A percentile compares a stretch with the other conserved stretches of the same genome.
These are phyloP conservation scores for Russula brevipes DNA, from an alignment of 768 basidiomycete genomes.

Conservation along the genomic window DNA sequence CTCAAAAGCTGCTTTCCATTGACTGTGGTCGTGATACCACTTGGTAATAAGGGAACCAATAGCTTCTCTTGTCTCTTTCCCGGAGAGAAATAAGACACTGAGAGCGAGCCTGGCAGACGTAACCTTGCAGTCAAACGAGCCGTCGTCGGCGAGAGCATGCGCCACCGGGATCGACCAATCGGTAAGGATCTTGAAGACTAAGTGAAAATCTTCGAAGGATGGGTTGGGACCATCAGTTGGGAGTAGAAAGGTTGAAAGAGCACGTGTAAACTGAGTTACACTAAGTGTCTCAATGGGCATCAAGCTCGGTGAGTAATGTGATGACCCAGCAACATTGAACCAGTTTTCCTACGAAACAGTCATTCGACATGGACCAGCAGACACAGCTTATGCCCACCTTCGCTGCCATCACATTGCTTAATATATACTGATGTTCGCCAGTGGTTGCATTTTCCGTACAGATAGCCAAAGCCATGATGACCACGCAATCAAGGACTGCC, in stretches of 20 bases:
- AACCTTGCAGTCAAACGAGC: slow-evolving; percentile 35
- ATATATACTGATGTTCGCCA: slow-evolving; percentile 4
- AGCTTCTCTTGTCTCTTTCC: slow-evolving; percentile 19
- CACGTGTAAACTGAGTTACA: slow-evolving; percentile 38
- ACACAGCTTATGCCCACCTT: slow-evolving; percentile 3
- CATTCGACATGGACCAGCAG: not conserved
- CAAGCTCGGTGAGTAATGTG: slow-evolving; percentile 41
- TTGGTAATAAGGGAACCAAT: slow-evolving; percentile 25
- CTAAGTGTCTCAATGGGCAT: slow-evolving; percentile 45
- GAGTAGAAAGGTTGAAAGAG: slow-evolving; percentile 33
- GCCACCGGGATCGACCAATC: slow-evolving; percentile 48
- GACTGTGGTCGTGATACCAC: slow-evolving; percentile 32
- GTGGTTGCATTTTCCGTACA: slow-evolving; percentile 49
- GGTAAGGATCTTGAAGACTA: slow-evolving; percentile 38
- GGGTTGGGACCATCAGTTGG: slow-evolving; percentile 23
- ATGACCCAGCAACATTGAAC: slow-evolving; percentile 20
- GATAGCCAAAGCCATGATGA: slow-evolving; percentile 35
- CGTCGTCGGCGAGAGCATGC: slow-evolving; percentile 35
- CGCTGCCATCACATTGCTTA: not conserved
- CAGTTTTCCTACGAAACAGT: slow-evolving; percentile 10
- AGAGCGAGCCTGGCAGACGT: slow-evolving; percentile 42
- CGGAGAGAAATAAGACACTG: slow-evolving; percentile 33
- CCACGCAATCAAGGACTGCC: slow-evolving; percentile 42
- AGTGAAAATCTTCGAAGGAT: slow-evolving; percentile 29
- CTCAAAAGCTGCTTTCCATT: slow-evolving; percentile 23